Evolutionary conservation across 139 green algal genomes (phyloP).

Genomic region (Ettlia oleoabundans): DNA sequence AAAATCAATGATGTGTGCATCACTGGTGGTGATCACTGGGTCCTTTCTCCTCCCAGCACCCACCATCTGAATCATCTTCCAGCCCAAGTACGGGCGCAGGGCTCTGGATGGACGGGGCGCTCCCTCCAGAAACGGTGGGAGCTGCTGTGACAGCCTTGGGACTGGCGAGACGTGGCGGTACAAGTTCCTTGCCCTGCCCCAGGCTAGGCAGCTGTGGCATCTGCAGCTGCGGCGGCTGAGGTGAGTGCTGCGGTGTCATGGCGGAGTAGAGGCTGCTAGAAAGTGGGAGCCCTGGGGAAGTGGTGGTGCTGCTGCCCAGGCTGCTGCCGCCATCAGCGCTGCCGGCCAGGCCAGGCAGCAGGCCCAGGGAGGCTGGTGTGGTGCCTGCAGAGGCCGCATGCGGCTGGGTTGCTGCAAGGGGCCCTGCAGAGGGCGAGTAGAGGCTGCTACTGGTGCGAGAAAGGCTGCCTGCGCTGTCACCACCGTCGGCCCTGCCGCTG

Average conservation of each 20-base stretch:
- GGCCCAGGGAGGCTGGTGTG: background rate
- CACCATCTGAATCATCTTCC: slow-evolving; percentile 1
- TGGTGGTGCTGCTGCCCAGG: background rate
- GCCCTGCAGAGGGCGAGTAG: too few relatives aligned
- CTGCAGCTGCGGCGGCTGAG: background rate
- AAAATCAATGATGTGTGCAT: background rate
- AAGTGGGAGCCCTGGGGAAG: background rate
- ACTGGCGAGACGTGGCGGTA: background rate
- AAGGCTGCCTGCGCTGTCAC: background rate
- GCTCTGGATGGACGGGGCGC: too few relatives aligned
- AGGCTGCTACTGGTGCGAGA: background rate
- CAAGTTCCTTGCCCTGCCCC: background rate
- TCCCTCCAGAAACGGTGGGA: background rate
- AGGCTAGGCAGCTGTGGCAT: background rate
- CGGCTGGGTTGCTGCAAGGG: too few relatives aligned
- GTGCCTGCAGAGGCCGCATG: too few relatives aligned
- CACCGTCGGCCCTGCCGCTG: background rate
- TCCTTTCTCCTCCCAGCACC: too few relatives aligned
- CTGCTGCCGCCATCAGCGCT: background rate
- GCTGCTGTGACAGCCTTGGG: background rate
- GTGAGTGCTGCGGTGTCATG: background rate
- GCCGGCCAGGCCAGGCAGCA: background rate
- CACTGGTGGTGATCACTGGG: background rate
- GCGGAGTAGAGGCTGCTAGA: background rate
- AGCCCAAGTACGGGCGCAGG: background rate